Base-by-base conservation (phyloP, 2,329 filamentous ascomycete genomes). In the Beauveria scarabaeidicola region DNA sequence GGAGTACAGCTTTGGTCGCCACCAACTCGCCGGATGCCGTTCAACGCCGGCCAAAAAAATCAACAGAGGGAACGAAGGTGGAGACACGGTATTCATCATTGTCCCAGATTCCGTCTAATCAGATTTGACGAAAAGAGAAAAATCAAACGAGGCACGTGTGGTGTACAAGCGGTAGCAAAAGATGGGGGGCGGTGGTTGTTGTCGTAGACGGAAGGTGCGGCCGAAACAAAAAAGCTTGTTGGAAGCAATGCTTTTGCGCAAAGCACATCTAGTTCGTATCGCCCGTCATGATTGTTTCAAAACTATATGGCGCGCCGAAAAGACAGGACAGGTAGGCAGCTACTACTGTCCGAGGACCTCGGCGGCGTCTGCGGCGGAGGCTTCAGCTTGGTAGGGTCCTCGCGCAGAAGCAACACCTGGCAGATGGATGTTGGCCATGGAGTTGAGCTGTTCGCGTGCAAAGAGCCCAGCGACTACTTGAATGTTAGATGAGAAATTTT, bases 321-420 rank as follows among this genome's bases (percentile, higher is more conserved):
- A 36, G 32, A 36, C 32, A 13, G 13, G 11, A 36, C 32, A 36
- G 32, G 11, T 15, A 36, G 32, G 32, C 5, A 36, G 11, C 5
- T 36, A n/a, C n/a, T 48, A 51, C 25, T 51, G 48, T 21, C 52
- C 52, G 25, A 54, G 40, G 25, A 54, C 52, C 52, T 54, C 52
- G 8, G 29, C 44, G 23, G 40, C 40, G n/a, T 54, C 25, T 5
- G 52, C 52, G 25, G 23, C 40, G 15, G 38, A 44, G 25, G 32
- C 52, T 15, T 54, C 52, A 6, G 23, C 40, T 17, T 43, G 25
- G 38, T 54, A 54, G 1, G 40, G 32, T 36, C 32, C n/a, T 8
- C 52, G 52, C 17, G 25, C 25, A 25, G 52, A 40, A 3, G 52
- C 52, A 5, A n/a, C 23, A 41, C 25, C 23, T 4, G 52, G 52